Conservation (phyloP, 2,329 filamentous ascomycete species). For the Atkinsonella hypoxylon region DNA sequence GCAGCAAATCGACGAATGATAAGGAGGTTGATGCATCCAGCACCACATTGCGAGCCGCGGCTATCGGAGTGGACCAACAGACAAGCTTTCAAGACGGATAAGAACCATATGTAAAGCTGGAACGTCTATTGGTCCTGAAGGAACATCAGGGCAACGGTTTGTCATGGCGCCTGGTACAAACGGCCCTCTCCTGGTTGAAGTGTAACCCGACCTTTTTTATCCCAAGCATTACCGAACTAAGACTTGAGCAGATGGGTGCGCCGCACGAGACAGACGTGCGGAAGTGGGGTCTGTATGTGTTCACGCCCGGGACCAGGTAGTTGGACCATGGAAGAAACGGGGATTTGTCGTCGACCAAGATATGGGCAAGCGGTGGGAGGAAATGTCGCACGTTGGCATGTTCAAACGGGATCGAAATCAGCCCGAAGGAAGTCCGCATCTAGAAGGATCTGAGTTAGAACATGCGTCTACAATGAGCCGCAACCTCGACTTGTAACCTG, state of each 20-base stretch:
- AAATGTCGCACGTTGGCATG: constrained; percentile 81
- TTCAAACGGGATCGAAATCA: constrained; percentile 40
- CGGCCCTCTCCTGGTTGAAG: constrained; percentile 55
- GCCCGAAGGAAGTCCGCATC: constrained; percentile 14
- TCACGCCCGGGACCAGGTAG: constrained; percentile 62
- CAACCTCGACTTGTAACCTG: not conserved
- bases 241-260: constrained; percentile 31
- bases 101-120: constrained; percentile 75
- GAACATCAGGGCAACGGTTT: constrained; percentile 55
- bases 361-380: constrained; percentile 71
- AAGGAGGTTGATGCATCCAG: constrained; percentile 8
- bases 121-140: constrained; percentile 58
- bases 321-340: constrained; percentile 53
- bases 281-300: constrained; percentile 62
- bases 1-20: constrained; percentile 25
- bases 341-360: constrained; percentile 64
- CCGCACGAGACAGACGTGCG: constrained; percentile 29
- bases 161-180: constrained; percentile 52
- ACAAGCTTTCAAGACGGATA: constrained; percentile 44
- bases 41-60: constrained; percentile 6
- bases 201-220: constrained; percentile 46
- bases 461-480: not conserved
- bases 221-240: constrained; percentile 31
- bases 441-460: constrained; percentile 4
- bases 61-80: constrained; percentile 25